phyloP scores from a whole-genome alignment of 176 grass and related monocot genomes.

The Oryza glumipatula region DNA sequence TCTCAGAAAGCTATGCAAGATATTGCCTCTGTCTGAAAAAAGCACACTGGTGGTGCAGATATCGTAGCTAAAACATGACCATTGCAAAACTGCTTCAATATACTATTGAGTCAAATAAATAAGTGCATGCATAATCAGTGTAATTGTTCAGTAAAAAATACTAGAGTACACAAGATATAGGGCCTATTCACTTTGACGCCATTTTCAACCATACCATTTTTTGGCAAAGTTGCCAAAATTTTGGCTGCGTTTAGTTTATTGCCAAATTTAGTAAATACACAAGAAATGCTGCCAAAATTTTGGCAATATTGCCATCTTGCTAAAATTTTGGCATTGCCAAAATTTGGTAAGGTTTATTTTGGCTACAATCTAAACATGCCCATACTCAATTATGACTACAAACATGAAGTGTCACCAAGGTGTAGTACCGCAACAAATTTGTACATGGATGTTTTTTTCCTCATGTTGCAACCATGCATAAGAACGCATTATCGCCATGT shows the following conservation, averaged over 20 bases:
- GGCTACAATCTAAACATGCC: no score
- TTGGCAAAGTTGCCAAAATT: no score
- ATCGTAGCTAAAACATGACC: constrained; percentile 6
- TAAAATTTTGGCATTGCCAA: no score
- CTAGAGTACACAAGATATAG: neutral
- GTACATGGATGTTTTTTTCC: neutral
- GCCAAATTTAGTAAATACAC: no score
- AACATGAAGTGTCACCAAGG: neutral
- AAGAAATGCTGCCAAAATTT: no score
- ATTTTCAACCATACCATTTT: no score
- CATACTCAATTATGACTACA: neutral
- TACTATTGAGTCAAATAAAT: neutral
- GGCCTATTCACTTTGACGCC: no score
- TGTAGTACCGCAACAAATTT: neutral
- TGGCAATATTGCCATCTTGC: no score
- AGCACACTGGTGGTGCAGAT: neutral
- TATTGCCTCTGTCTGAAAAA: neutral
- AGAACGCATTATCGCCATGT: constrained; percentile 16
- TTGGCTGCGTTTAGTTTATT: no score
- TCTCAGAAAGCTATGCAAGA: constrained; percentile 7
- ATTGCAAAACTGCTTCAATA: neutral
- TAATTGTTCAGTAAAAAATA: constrained; percentile 18
- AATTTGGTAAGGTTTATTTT: no score
- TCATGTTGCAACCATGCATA: neutral
- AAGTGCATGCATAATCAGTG: neutral